These are phyloP conservation scores for Euphorbia pulcherrima DNA, from an alignment of 345 rosid genomes.

Conservation along the genomic window DNA sequence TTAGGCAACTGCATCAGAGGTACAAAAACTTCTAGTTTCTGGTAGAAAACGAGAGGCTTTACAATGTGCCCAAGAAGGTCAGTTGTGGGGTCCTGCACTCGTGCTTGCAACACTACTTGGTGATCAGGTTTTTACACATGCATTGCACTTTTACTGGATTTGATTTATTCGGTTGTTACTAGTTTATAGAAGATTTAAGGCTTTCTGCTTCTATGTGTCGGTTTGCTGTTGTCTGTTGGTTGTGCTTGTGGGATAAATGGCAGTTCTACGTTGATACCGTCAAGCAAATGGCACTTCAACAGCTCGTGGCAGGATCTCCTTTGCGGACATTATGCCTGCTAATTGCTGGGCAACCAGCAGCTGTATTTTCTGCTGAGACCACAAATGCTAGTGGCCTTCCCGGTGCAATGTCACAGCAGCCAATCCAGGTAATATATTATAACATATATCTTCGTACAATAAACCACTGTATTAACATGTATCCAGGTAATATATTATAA, in stretches of 20 bases:
- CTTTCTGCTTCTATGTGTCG: constrained; percentile 4
- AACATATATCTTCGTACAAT: neutral
- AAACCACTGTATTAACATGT: constrained; percentile 6
- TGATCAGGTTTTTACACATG: constrained; percentile 59
- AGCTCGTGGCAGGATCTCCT: constrained; percentile 92
- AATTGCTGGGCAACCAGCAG: constrained; percentile 96
- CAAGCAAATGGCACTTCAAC: constrained; percentile 92
- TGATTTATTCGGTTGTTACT: constrained; percentile 2
- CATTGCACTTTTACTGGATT: neutral
- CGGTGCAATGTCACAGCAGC: constrained; percentile 44
- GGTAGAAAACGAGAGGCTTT: constrained; percentile 88
- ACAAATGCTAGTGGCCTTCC: constrained; percentile 33
- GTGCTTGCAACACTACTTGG: constrained; percentile 95
- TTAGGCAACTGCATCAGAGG: constrained; percentile 89
- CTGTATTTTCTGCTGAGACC: constrained; percentile 57
- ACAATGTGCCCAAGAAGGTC: constrained; percentile 84
- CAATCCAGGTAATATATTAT: constrained; percentile 51
- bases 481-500: constrained; percentile 50
- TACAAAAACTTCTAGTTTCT: constrained; percentile 88
- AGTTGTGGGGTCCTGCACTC: constrained; percentile 98
- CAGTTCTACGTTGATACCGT: constrained; percentile 93
- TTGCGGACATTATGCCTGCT: constrained; percentile 91
- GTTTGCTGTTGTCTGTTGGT: constrained; percentile 9
- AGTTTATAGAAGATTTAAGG: constrained; percentile 6
- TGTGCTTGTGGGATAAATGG: constrained; percentile 23